Base-by-base conservation (phyloP, 768 basidiomycete species). In the Candolleomyces aberdarensis region DNA sequence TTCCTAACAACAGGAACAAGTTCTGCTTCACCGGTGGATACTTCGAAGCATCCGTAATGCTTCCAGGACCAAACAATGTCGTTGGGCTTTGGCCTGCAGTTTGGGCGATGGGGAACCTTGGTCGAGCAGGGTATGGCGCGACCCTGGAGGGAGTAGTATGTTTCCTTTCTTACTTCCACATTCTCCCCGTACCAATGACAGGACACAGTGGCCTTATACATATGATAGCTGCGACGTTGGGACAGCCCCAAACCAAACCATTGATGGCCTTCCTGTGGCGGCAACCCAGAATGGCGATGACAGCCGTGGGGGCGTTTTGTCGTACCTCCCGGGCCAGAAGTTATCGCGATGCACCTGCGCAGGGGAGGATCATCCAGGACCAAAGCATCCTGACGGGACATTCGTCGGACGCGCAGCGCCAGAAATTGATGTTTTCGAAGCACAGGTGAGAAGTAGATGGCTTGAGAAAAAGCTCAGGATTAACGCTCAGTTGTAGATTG, bases 341-440 rank as follows among this genome's bases (percentile, higher is more conserved):
- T 75, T 96, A 17, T 91, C 89, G n/a, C 80, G 88, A 10, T 96
- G 95, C 71, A 96, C 95, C 0, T 96, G 95, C 70, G 66, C 76
- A 0, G 85, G 87, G 22, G 93, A 95, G 67, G 80, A 83, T 32
- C 94, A 96, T 72, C 94, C 94, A 40, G 94, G 94, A 2, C 94
- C 94, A 3, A 78, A 81, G 47, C 85, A 88, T 57, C 59, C 80
- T 0, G 89, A 94, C 69, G 91, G 91, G 1, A 80, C 85, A 0
- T 94, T 85, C 71, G 86, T 91, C 2, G 95, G 94, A 1, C 79
- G 95, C 20, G 73, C 88, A 3, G 92, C 94, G 5, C 94, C 94
- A 1, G 94, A 96, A 72, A 95, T 96, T 55, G 95, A 96, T 71
- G 71, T 96, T 50, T 88, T 96, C 60, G 95, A 96, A 75, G 93